Evolutionary conservation across 257 asterid genomes (phyloP).

Genomic region (Solanum chmielewskii): DNA sequence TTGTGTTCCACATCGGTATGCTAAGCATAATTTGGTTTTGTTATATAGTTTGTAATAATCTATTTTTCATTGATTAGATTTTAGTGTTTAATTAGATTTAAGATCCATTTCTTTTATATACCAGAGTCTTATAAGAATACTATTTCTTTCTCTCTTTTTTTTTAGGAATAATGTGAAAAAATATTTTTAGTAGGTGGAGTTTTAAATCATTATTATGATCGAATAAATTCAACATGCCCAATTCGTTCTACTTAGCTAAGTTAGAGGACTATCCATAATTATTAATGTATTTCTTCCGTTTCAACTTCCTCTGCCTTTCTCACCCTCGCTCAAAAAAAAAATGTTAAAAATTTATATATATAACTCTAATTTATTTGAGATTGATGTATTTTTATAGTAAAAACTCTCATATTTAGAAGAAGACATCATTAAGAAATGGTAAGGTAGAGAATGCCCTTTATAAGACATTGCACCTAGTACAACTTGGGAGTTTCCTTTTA

Average conservation of each 20-base stretch:
- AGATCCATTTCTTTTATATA: background rate
- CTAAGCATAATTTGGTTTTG: background rate
- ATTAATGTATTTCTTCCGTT: background rate
- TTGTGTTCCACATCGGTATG: background rate
- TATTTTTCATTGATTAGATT: fast-evolving
- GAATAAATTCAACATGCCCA: background rate
- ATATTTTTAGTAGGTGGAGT: background rate
- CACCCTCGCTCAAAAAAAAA: background rate
- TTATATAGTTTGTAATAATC: background rate
- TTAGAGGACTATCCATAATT: background rate
- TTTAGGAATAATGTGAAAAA: background rate
- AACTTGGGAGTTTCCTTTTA: background rate
- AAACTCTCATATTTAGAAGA: background rate
- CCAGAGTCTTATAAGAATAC: background rate
- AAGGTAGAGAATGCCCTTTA: background rate
- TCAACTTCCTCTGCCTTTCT: background rate
- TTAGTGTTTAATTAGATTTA: background rate
- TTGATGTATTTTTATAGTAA: background rate
- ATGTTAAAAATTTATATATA: background rate
- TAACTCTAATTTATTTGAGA: background rate
- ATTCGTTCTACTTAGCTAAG: background rate
- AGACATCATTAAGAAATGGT: background rate
- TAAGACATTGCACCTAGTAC: background rate
- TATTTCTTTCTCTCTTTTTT: background rate
- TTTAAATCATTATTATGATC: background rate